Evolutionary conservation across 768 basidiomycete genomes (phyloP).

Genomic region (Suillus bovinus): DNA sequence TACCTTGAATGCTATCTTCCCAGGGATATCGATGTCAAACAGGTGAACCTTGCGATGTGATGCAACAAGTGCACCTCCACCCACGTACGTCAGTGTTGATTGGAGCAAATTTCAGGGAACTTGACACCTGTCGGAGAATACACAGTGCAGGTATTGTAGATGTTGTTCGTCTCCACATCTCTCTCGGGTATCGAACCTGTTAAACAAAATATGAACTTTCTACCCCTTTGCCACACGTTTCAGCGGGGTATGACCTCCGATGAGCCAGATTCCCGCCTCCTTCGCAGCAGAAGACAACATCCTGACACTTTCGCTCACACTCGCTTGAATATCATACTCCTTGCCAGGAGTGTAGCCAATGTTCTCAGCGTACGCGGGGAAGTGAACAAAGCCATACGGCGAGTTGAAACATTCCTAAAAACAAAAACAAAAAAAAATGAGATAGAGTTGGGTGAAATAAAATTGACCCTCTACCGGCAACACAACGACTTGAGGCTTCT

Average conservation of each 20-base stretch:
- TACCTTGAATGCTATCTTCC: slow-evolving; percentile 88
- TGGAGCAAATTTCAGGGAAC: neutral
- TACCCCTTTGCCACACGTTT: neutral
- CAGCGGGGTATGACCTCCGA: slow-evolving; percentile 67
- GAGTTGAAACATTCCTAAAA: slow-evolving; percentile 88
- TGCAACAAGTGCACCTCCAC: slow-evolving; percentile 77
- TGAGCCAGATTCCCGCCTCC: slow-evolving; percentile 80
- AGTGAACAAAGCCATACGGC: slow-evolving; percentile 77
- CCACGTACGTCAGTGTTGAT: neutral
- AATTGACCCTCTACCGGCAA: slow-evolving; percentile 60
- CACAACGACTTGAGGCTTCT: slow-evolving; percentile 78
- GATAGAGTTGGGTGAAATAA: neutral
- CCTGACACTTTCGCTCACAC: slow-evolving; percentile 73
- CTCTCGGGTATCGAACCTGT: slow-evolving; percentile 92
- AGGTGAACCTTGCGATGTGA: slow-evolving; percentile 94
- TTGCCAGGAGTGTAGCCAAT: slow-evolving; percentile 64
- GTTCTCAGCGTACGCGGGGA: slow-evolving; percentile 81
- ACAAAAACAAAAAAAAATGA: slow-evolving; percentile 7
- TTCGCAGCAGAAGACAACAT: slow-evolving; percentile 83
- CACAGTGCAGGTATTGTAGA: slow-evolving; percentile 94
- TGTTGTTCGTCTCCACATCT: slow-evolving; percentile 56
- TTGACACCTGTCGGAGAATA: slow-evolving; percentile 74
- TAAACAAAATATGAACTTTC: neutral
- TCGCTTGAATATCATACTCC: slow-evolving; percentile 54
- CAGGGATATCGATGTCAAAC: slow-evolving; percentile 97